These are phyloP conservation scores for Leucosporidium creatinivorum DNA, from an alignment of 768 basidiomycete species.

Conservation along the genomic window DNA sequence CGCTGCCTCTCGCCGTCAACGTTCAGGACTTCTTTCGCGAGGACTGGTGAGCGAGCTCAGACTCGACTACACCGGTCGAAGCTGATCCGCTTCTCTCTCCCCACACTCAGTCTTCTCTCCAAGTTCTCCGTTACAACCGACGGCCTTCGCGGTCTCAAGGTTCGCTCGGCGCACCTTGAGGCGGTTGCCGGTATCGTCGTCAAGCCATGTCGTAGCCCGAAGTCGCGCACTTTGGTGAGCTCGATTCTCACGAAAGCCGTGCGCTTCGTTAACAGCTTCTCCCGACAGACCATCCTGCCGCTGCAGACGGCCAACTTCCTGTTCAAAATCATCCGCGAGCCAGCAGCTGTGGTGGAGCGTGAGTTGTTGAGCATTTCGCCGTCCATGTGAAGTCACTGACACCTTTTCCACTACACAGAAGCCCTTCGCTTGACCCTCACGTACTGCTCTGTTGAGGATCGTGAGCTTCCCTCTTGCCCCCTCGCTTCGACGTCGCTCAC, in stretches of 20 bases:
- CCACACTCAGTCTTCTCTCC: conserved; percentile 63
- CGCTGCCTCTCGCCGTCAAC: conserved; percentile 80
- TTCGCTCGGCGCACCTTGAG: conserved; percentile 57
- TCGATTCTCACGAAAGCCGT: too few relatives aligned
- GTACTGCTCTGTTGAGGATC: conserved; percentile 18
- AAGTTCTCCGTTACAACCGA: conserved; percentile 83
- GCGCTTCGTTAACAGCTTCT: background rate
- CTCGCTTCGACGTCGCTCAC: too few relatives aligned
- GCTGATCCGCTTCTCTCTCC: background rate
- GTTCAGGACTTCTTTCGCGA: conserved; percentile 96
- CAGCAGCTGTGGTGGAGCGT: background rate
- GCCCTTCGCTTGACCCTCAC: conserved; percentile 10
- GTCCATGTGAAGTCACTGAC: too few relatives aligned
- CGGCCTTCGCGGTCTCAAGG: conserved; percentile 68
- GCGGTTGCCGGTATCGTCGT: conserved; percentile 7
- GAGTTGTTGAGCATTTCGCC: too few relatives aligned
- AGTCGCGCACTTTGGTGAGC: conserved; percentile 37
- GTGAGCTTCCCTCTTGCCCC: background rate
- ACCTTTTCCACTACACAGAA: background rate
- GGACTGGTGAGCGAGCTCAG: conserved; percentile 51
- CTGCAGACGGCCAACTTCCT: conserved; percentile 67
- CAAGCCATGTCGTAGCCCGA: conserved; percentile 49
- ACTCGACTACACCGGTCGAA: background rate
- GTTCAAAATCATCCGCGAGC: conserved; percentile 48
- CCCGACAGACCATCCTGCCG: conserved; percentile 63